Conservation (phyloP, 1,284 basidiomycete species). For the Naganishia liquefaciens region DNA sequence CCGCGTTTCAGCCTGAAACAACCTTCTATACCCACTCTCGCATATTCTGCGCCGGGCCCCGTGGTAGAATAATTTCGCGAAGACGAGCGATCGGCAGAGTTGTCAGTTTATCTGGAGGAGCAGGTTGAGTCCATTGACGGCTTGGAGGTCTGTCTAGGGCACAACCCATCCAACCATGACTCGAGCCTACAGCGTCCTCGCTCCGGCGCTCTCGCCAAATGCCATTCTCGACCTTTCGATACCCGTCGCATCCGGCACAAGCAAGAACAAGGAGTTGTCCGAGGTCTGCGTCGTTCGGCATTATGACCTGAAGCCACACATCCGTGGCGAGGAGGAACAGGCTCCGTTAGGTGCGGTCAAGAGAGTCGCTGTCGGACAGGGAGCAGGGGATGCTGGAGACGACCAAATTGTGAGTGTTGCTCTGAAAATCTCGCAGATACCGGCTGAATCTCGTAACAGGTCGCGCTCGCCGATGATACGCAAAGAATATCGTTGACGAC, state of each 20-base stretch:
- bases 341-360: constrained; percentile 44
- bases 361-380: constrained; percentile 37
- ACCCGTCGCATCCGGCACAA: constrained; percentile 38
- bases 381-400: constrained; percentile 27
- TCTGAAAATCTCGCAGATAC: background rate
- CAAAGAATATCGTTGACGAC: constrained; percentile 34
- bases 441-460: constrained; percentile 2
- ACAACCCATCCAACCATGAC: constrained; percentile 34
- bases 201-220: constrained; percentile 49
- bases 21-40: background rate
- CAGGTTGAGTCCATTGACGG: background rate
- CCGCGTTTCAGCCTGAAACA: constrained; percentile 17
- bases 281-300: constrained; percentile 47
- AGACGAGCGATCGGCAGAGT: constrained; percentile 3
- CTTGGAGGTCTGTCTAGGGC: background rate
- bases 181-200: constrained; percentile 46
- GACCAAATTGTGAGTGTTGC: constrained; percentile 3
- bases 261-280: constrained; percentile 35
- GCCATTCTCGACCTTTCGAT: constrained; percentile 50
- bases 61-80: constrained; percentile 5
- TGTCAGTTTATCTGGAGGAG: background rate
- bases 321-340: constrained; percentile 43
- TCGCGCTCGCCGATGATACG: constrained; percentile 32
- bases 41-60: background rate
- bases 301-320: constrained; percentile 37